Conservation (phyloP, 306 rosid species). For the Cicer yamashitae region DNA sequence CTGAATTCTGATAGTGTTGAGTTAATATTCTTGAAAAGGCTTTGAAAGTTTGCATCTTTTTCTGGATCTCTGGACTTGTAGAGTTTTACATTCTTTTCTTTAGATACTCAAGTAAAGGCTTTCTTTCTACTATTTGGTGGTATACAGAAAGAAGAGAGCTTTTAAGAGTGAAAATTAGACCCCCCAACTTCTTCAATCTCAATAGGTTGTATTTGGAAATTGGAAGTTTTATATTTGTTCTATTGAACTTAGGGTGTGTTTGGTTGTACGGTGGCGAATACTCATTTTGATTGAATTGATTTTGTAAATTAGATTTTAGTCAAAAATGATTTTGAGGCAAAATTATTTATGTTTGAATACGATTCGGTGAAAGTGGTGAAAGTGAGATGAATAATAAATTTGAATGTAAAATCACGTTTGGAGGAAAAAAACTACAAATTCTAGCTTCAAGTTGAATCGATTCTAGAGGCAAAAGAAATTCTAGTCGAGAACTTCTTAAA, state of each 20-base stretch:
- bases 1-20: slow-evolving; percentile 21
- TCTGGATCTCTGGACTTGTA: slow-evolving; percentile 12
- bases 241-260: neutral
- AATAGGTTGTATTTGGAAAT: slow-evolving; percentile 20
- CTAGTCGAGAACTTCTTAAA: too few relatives aligned
- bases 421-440: too few relatives aligned
- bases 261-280: too few relatives aligned
- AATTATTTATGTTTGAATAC: too few relatives aligned
- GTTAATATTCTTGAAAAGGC: slow-evolving; percentile 5
- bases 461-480: too few relatives aligned
- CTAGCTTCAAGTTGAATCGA: too few relatives aligned
- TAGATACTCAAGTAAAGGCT: neutral
- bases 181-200: neutral
- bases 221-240: neutral
- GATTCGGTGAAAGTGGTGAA: too few relatives aligned
- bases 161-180: neutral
- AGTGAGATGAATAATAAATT: too few relatives aligned
- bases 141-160: slow-evolving; percentile 1
- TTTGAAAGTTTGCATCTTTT: slow-evolving; percentile 34
- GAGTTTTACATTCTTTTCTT: neutral
- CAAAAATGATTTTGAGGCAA: too few relatives aligned
- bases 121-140: slow-evolving; percentile 3
- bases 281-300: too few relatives aligned
- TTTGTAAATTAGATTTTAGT: too few relatives aligned
- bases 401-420: too few relatives aligned